Evolutionary conservation across 2,329 filamentous ascomycete genomes (phyloP).

Genomic region (Calonectria pauciramosa): DNA sequence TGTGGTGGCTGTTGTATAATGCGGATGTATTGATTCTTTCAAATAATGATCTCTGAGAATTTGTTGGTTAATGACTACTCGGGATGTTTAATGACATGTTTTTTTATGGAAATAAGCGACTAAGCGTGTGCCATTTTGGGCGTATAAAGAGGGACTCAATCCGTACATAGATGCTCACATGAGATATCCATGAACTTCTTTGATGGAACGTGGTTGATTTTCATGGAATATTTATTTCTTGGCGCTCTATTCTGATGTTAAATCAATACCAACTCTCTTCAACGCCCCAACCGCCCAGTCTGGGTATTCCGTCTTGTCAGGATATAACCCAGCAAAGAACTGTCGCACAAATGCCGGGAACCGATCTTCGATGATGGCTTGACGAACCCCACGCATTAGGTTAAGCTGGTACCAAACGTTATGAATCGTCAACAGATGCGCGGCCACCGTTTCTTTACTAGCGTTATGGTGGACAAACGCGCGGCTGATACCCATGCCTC

Average conservation of each 20-base stretch:
- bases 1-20: not conserved
- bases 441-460: constrained; percentile 94
- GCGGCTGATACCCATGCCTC: constrained; percentile 84
- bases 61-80: constrained; percentile 36
- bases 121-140: constrained; percentile 25
- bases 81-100: constrained; percentile 41
- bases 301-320: constrained; percentile 75
- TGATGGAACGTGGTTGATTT: not conserved
- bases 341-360: constrained; percentile 83
- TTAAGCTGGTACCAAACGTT: constrained; percentile 94
- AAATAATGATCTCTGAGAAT: constrained; percentile 18
- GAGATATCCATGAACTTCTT: not conserved
- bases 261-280: constrained; percentile 82
- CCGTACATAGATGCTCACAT: constrained; percentile 40
- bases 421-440: constrained; percentile 88
- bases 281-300: constrained; percentile 88
- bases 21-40: constrained; percentile 15
- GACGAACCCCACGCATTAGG: constrained; percentile 81
- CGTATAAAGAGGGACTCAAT: constrained; percentile 24
- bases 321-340: constrained; percentile 84
- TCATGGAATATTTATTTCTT: not conserved
- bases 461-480: constrained; percentile 94
- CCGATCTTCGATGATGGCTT: constrained; percentile 84
- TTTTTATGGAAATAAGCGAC: constrained; percentile 21
- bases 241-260: constrained; percentile 42